Evolutionary conservation across 768 basidiomycete species (phyloP), one percentile per base, ranked within the genome.

Genomic region (Suillus subaureus): DNA sequence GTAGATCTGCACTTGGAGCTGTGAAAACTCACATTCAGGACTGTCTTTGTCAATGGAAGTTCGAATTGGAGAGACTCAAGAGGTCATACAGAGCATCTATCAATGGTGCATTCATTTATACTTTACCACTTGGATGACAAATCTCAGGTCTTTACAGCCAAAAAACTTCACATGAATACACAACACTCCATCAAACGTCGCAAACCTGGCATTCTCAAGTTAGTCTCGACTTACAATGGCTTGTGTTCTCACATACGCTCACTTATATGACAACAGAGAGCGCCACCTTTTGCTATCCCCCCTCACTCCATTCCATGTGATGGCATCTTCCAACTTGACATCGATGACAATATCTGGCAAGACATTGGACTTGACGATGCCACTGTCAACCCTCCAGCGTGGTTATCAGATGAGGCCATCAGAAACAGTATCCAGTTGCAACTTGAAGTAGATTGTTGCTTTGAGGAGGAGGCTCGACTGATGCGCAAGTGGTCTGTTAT

Each of bases 211-310:
- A 74, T 79, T 35, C 49, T 62, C 16, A 58, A 65, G 7, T 54
- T 75, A 6, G 74, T 68, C 1, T 58, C 42, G 0, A 66, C 70
- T 6, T 78, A 76, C 68, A 79, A 79, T 62, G 67, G 67, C 4
- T 63, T 76, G 15, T 73, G 72, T 45, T 61, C 61, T 6, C 52
- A 67, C 2, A 61, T 80, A 45, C 51, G 21, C 7, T 51, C 54
- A 0, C 43, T 74, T 1, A 75, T 76, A 33, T 31, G 40, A 1
- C 6, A 43, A 0, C 16, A 51, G 18, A 63, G 66, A 35, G 75
- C 75, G 2, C 77, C 77, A 4, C 37, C 35, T 4, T 64, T 68
- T 37, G 71, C 72, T 5, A 21, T 69, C 31, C 31, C 31, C 31
- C 31, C 31, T 31, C 31, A 31, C 31, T 31, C 31, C 31, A 31